phyloP scores from a whole-genome alignment of 2,329 filamentous ascomycete genomes.

The Didymella exigua region DNA sequence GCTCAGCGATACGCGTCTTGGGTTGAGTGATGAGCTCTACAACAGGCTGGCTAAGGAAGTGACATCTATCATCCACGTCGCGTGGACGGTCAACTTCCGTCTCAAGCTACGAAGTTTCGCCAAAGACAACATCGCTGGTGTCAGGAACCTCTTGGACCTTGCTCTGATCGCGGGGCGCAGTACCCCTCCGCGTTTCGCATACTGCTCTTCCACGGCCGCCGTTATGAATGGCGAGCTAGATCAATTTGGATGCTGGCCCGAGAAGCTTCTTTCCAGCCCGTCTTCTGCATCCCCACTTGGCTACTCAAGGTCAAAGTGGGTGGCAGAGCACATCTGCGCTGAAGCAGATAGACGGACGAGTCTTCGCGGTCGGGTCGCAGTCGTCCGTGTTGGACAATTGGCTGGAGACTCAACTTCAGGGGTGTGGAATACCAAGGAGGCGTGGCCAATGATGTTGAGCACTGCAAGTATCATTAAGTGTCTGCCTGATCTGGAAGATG shows the following conservation, averaged over 20 bases:
- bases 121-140: constrained; percentile 58
- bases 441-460: constrained; percentile 47
- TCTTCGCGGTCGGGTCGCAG: constrained; percentile 36
- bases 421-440: constrained; percentile 41
- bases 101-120: constrained; percentile 62
- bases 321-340: constrained; percentile 61
- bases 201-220: constrained; percentile 60
- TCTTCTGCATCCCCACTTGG: constrained; percentile 56
- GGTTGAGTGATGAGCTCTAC: constrained; percentile 53
- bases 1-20: constrained; percentile 57
- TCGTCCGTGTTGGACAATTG: constrained; percentile 52
- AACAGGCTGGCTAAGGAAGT: constrained; percentile 50
- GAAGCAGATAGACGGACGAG: constrained; percentile 42
- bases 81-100: constrained; percentile 70
- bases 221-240: constrained; percentile 41
- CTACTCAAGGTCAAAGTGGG: constrained; percentile 63
- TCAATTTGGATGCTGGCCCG: constrained; percentile 41
- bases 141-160: constrained; percentile 58
- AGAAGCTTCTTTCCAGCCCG: constrained; percentile 51
- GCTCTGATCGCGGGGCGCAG: constrained; percentile 43
- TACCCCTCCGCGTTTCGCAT: constrained; percentile 50
- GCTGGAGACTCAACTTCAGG: constrained; percentile 40
- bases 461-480: constrained; percentile 36
- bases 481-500: constrained; percentile 36
- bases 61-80: constrained; percentile 65